These are phyloP conservation scores for Lactuca saligna DNA, from an alignment of 129 eudicot genomes.

Conservation along the genomic window DNA sequence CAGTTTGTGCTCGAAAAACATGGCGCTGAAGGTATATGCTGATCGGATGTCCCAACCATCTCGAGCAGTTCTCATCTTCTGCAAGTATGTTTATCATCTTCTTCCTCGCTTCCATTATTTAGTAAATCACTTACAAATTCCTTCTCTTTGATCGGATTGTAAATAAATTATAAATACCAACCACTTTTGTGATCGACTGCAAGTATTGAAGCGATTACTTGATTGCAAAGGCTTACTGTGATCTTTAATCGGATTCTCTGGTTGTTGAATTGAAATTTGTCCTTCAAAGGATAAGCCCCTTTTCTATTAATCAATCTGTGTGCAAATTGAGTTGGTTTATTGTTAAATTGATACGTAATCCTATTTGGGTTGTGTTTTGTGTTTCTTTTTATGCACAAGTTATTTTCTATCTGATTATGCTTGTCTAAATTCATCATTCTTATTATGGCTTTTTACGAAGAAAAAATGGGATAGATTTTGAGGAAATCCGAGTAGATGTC, in stretches of 20 bases:
- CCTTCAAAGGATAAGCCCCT: no score
- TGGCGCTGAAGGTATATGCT: slow-evolving; percentile 54
- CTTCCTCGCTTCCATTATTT: background rate
- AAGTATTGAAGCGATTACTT: background rate
- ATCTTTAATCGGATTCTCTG: background rate
- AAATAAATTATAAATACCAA: background rate
- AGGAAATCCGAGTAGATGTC: slow-evolving; percentile 51
- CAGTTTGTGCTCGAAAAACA: background rate
- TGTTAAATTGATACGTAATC: no score
- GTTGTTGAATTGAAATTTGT: background rate
- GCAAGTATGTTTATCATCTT: slow-evolving; percentile 39
- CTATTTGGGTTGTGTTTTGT: background rate
- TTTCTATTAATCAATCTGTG: no score
- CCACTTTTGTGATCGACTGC: background rate
- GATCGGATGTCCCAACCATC: slow-evolving; percentile 70
- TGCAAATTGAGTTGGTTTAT: no score
- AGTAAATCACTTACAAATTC: no score
- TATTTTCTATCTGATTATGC: background rate
- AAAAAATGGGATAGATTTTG: slow-evolving; percentile 64
- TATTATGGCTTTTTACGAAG: slow-evolving; percentile 29
- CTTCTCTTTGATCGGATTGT: background rate
- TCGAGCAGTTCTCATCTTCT: slow-evolving; percentile 64
- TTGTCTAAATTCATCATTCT: slow-evolving; percentile 6
- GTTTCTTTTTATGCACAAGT: background rate
- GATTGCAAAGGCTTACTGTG: background rate